Percentiles rank a stretch among this genome's conserved stretches.
These are phyloP conservation scores for Scolecobasidium constrictum DNA, from an alignment of 2,329 filamentous ascomycete genomes.

Conservation along the genomic window DNA sequence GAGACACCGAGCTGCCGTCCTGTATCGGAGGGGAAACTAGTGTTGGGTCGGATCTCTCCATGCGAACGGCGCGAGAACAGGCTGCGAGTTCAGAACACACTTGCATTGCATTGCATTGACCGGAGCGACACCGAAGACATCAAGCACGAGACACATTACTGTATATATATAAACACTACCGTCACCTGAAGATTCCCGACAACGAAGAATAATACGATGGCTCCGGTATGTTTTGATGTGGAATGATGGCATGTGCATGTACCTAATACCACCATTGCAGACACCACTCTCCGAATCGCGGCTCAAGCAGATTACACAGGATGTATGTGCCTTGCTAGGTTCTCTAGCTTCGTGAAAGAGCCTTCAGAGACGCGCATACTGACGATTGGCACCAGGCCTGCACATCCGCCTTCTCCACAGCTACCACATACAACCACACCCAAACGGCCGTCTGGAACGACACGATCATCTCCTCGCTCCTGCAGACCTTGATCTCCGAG, in stretches of 20 bases:
- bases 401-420: slow-evolving; percentile 55
- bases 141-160: too few species aligned
- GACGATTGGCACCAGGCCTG: slow-evolving; percentile 7
- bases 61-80: too few species aligned
- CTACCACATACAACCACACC: slow-evolving; percentile 75
- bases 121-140: too few species aligned
- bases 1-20: too few species aligned
- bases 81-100: too few species aligned
- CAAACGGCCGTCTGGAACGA: slow-evolving; percentile 48
- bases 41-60: too few species aligned
- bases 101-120: too few species aligned
- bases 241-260: not conserved
- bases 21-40: too few species aligned
- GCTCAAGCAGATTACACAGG: slow-evolving; percentile 74
- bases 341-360: too few species aligned
- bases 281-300: slow-evolving; percentile 63
- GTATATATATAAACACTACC: too few species aligned
- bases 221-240: not conserved
- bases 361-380: too few species aligned
- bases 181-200: too few species aligned
- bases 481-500: slow-evolving; percentile 68
- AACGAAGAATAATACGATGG: not conserved
- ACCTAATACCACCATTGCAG: not conserved
- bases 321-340: slow-evolving; percentile 47
- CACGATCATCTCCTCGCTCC: slow-evolving; percentile 29